Base-by-base conservation (phyloP, 169 alveolate genomes). In the Eimeria acervulina region DNA sequence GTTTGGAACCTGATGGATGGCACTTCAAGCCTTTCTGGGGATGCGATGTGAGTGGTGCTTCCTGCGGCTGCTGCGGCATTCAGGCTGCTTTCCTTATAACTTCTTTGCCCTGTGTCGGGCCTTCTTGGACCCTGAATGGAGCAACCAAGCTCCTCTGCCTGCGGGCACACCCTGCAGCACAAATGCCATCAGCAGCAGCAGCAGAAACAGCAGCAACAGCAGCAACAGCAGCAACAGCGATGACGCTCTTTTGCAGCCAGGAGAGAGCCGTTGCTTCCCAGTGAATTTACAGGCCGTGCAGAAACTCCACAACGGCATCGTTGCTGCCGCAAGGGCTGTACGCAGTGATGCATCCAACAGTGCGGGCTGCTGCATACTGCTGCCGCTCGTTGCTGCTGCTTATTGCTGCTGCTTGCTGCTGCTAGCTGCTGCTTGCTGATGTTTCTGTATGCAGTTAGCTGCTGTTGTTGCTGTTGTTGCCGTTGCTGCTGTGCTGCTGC, bases 301-400 rank as follows among this genome's bases (percentile, higher is more conserved):
- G 7, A n/a, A 26, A 26, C 47, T 81, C 23, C 33, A 81, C 90
- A 21, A 10, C 12, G 72, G 47, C 70, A 23, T 81, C 47, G 23
- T 81, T 6, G 52, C 87, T 23, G 87, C 87, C 5, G 87, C 87
- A 26, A 42, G 70, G 90, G 90, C 90, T 19, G 72, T 47, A 51
- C 40, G 36, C 5, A 47, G 40, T 81, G 66, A 38, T 13, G 21
- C 47, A 13, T 7, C 66, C 15, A 19, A 38, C 87, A 12, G 59
- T 76, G 87, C 81, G 19, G 4, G 0, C 44, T 12, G 81, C 47
- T 70, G 81, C 23, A 0, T 47, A 12, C 55, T 47, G 55, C 55
- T 47, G 55, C 55, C 12, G 55, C 55, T 12, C 12, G 55, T 47
- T 47, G 55, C 55, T 47, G 55, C 12, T 47, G 55, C 55, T 47